Base-by-base conservation (phyloP, 75 land plant genomes). In the Adiantum capillusveneris region DNA sequence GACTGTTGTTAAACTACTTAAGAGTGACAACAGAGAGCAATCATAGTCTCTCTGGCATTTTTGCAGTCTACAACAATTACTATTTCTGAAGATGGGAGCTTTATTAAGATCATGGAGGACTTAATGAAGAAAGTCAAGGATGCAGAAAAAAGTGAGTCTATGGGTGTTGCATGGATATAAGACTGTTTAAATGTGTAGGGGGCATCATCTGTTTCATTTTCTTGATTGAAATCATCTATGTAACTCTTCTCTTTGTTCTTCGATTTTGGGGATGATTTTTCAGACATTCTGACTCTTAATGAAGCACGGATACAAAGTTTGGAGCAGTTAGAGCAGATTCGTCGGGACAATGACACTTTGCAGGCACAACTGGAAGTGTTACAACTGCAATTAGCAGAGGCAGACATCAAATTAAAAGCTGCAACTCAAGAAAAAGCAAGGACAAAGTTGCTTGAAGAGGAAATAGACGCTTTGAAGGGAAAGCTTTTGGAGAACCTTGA, bases 201-300 rank as follows among this genome's bases (percentile, higher is more conserved):
- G 21, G 51, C 26, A 29, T 44, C 11, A 36, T 52, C 9, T 73
- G 0, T 50, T 11, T 25, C 2, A 24, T 25, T 43, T 16, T 36
- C 30, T 60, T 49, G 37, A 25, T 9, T 63, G 58, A 37, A 25
- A 12, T n/a, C 36, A 31, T 5, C 13, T 29, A 41, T 31, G 37
- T 48, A 18, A 29, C 2, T 49, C 56, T 12, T 37, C 18, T 26
- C 53, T 37, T 46, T 45, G 31, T 29, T 52, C 25, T 20, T 58
- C 36, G 18, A 5, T 9, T 34, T 9, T 34, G 37, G 3, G 3
- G 3, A 9, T 34, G 37, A 34, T 56, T 20, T 53, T 16, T 50
- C 53, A 88, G 98, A 93, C 71, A 77, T 89, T 59, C 67, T 83
- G 60, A 81, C 86, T 39, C 84, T 93, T 52, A 89, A 93, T 64